phyloP scores from a whole-genome alignment of 768 basidiomycete species.

The Botryobasidium botryosum region DNA sequence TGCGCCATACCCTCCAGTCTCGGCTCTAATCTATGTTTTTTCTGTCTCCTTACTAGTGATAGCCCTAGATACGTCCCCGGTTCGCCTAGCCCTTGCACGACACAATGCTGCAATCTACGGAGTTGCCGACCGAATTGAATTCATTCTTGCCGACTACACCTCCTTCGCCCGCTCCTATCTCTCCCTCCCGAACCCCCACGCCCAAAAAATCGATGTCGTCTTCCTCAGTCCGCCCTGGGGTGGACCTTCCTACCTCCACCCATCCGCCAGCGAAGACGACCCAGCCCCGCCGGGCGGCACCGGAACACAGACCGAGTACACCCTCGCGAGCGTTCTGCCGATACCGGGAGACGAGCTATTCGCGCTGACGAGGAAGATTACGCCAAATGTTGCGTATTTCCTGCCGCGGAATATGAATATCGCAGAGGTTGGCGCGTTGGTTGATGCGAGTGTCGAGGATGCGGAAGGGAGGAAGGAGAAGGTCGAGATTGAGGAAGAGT shows the following conservation, averaged over 20 bases:
- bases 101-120: slow-evolving; percentile 93
- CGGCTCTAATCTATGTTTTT: too few species aligned
- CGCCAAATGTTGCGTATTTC: slow-evolving; percentile 74
- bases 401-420: slow-evolving; percentile 69
- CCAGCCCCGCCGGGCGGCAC: not conserved
- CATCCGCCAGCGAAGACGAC: slow-evolving; percentile 14
- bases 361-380: slow-evolving; percentile 46
- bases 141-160: slow-evolving; percentile 73
- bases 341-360: slow-evolving; percentile 76
- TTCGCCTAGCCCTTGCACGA: slow-evolving; percentile 73
- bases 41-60: slow-evolving; percentile 59
- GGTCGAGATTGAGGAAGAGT: slow-evolving; percentile 90
- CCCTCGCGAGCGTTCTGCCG: slow-evolving; percentile 55
- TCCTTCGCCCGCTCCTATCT: slow-evolving; percentile 45
- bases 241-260: slow-evolving; percentile 52
- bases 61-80: slow-evolving; percentile 73
- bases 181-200: not conserved
- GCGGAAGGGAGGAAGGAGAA: slow-evolving; percentile 31
- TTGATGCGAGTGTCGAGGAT: slow-evolving; percentile 16
- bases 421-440: slow-evolving; percentile 47
- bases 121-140: slow-evolving; percentile 88
- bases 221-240: slow-evolving; percentile 97
- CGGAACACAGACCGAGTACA: slow-evolving; percentile 37
- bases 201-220: slow-evolving; percentile 66
- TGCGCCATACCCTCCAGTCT: too few species aligned